These are phyloP conservation scores for Candolleomyces aberdarensis DNA, from an alignment of 768 basidiomycete genomes.

Conservation along the genomic window DNA sequence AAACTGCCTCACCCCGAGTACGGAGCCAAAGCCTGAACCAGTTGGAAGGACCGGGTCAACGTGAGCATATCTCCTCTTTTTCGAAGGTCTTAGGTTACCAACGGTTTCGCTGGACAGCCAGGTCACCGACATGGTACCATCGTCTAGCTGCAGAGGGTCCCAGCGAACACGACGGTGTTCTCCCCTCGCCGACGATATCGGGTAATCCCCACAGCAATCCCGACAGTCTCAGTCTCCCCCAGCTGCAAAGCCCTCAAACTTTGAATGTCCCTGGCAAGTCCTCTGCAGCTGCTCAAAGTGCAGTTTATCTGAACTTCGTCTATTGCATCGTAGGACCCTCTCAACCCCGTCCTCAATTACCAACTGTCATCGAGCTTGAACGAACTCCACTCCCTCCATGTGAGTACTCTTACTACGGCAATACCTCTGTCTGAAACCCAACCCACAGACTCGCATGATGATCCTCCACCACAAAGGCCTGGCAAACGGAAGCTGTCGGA, in stretches of 20 bases:
- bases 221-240: neutral
- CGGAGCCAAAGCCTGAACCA: neutral
- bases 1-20: neutral
- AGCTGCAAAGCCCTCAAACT: neutral
- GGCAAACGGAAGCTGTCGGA: constrained; percentile 7
- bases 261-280: neutral
- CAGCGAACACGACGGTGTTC: too few species aligned
- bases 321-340: neutral
- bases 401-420: neutral
- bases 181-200: too few species aligned
- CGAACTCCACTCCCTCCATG: neutral
- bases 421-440: neutral
- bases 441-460: neutral
- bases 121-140: too few species aligned
- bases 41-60: constrained; percentile 2
- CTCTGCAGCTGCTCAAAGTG: neutral
- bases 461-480: neutral
- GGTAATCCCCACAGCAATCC: neutral
- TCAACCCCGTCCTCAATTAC: neutral
- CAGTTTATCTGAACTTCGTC: neutral
- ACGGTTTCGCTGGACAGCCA: too few species aligned
- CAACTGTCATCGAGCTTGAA: neutral
- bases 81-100: neutral
- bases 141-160: too few species aligned
- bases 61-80: neutral